These are phyloP conservation scores for Wickerhamiella azymoides DNA, from an alignment of 805 yeast genomes.

Conservation along the genomic window DNA sequence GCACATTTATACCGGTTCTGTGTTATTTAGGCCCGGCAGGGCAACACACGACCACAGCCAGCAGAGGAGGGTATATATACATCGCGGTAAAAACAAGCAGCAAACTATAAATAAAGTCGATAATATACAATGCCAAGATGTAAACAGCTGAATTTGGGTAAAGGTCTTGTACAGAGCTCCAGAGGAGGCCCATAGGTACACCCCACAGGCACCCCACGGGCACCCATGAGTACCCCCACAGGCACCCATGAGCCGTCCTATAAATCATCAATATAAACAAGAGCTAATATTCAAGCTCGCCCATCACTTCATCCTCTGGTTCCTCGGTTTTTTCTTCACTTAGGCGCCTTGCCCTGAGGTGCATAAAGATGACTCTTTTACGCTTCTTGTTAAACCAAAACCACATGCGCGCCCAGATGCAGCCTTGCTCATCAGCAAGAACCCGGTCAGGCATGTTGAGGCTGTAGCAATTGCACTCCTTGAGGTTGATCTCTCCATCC, in stretches of 20 bases:
- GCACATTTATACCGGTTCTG: no score
- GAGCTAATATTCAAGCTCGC: conserved; percentile 1
- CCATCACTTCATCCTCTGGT: conserved; percentile 25
- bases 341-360: conserved; percentile 34
- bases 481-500: conserved; percentile 66
- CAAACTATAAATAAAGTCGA: no score
- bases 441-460: conserved; percentile 40
- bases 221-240: background rate
- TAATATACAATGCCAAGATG: no score
- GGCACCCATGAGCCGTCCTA: background rate
- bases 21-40: no score
- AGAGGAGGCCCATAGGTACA: no score
- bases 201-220: no score
- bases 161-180: no score
- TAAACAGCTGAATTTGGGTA: no score
- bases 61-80: no score
- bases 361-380: conserved; percentile 80
- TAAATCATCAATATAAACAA: no score
- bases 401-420: conserved; percentile 71
- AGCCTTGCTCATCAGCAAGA: conserved; percentile 41
- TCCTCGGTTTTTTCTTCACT: conserved; percentile 25
- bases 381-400: conserved; percentile 82
- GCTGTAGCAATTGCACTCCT: conserved; percentile 33
- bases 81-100: no score
- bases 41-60: no score